Evolutionary conservation across 2,329 filamentous ascomycete species (phyloP), one percentile per base, ranked within the genome.

Genomic region (Grosmannia clavigera): DNA sequence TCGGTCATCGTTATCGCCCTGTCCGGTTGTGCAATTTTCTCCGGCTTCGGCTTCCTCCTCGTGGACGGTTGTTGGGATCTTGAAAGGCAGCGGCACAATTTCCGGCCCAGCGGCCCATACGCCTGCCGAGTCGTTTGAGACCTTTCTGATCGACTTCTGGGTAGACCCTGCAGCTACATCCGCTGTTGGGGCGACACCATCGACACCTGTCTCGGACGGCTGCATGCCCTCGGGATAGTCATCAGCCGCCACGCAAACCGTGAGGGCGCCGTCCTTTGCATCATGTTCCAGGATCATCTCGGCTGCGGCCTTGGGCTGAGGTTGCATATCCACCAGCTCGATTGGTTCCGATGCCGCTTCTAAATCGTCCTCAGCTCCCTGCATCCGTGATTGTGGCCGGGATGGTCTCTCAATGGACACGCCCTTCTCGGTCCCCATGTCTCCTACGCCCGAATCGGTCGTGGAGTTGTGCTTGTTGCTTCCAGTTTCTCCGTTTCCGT

Each of bases 51-150:
- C 51, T 14, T 58, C 56, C 10, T 56, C 60, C 14, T 33, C 51
- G 7, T 52, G 55, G 29, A 11, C 58, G 7, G 6, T 31, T 25
- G 83, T 29, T 25, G 83, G 83, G 1, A 88, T 74, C 11, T 69
- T 78, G 70, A 89, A 88, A 0, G 87, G 86, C 1, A 89, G 73
- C 19, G 86, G 84, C 0, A 87, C 73, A 43, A 89, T 74, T 9
- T 78, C 72, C 4, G 81, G 81, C 2, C 33, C 46, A 27, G 31
- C 29, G 27, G 38, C 2, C 7, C 19, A n/a, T n/a, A 3, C 16
- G 19, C 43, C 43, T 9, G 43, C 10, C 7, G 43, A 46, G 43
- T n/a, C 43, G 19, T 29, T 48, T 2, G 38, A 19, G 9, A 12
- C 40, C 40, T 57, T 14, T 22, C 14, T 27, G 31, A 35, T 48